Evolutionary conservation across 2,329 filamentous ascomycete species (phyloP), one percentile per base, ranked within the genome.

Genomic region (Colletotrichum siamense): DNA sequence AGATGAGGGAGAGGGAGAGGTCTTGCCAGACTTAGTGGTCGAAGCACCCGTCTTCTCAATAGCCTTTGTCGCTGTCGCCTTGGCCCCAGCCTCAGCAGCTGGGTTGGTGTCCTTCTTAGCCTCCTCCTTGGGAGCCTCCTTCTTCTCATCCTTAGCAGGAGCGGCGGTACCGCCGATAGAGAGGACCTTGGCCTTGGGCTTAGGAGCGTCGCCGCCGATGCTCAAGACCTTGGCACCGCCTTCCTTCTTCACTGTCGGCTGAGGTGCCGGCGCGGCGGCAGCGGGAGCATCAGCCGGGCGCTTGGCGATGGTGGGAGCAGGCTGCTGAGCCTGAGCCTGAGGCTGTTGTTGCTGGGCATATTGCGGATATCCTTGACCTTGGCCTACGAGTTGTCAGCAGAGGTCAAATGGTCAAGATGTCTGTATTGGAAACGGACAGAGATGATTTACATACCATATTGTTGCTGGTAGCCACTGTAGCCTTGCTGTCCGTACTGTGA

Each of bases 51-150:
- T 94, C 90, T 98, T 98, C 82, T 98, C 95, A 78, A 98, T 95
- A 12, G 96, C 96, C 87, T 98, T 98, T 67, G 92, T 89, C 6
- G 96, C 96, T 3, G 94, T 89, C n/a, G 94, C 93, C 87, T 98
- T 98, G 77, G 96, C 90, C 34, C 95, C 95, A 32, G 94, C 94
- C 79, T 95, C 94, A 4, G 92, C 86, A 5, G 69, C 39, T 6
- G 73, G 30, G 55, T 39, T 64, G 32, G 36, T 85, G 36, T 89
- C 88, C 68, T 88, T 82, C 83, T 90, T 90, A 63, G 84, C 78
- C 71, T 92, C 89, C 65, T 90, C 87, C 80, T 89, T 88, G 55
- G 88, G 86, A 59, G 84, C 83, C 5, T 85, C 62, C 71, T 88
- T 91, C 77, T 85, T 82, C 28, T 84, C 83, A n/a, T 87, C 84